Evolutionary conservation across 1,284 basidiomycete genomes (phyloP).

Genomic region (Gastroboletus turbinatus): DNA sequence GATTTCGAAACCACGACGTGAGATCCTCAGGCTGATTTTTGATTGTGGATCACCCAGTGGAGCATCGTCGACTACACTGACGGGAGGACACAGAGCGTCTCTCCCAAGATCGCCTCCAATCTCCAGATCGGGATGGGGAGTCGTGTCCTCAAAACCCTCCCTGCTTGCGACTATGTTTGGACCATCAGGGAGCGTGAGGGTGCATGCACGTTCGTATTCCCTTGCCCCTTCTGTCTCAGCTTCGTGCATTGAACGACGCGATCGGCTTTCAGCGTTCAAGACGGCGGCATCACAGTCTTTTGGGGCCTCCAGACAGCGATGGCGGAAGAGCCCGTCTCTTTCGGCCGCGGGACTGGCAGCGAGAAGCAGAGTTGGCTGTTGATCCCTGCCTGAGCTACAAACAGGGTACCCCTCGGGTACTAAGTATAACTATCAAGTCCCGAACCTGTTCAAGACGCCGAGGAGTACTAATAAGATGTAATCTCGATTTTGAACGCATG

Average conservation of each 20-base stretch:
- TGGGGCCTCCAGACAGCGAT: no score
- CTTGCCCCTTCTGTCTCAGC: no score
- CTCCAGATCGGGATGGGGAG: background rate
- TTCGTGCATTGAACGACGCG: no score
- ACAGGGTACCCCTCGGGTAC: background rate
- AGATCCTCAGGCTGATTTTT: no score
- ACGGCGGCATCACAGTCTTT: background rate
- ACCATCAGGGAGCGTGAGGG: background rate
- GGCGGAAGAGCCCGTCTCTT: no score
- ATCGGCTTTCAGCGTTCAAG: slow-evolving; percentile 4
- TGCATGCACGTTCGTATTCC: background rate
- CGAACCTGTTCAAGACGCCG: background rate
- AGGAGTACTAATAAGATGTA: background rate
- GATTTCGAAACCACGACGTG: background rate
- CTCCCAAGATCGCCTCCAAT: background rate
- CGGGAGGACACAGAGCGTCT: background rate
- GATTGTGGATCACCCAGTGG: background rate
- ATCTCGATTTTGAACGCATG: background rate
- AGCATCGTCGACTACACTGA: background rate
- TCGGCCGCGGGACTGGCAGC: no score
- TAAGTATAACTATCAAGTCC: background rate
- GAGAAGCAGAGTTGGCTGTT: background rate
- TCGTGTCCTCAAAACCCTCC: background rate
- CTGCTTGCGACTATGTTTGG: background rate
- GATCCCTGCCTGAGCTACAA: background rate